Percentiles rank a stretch among this genome's conserved stretches.
Evolutionary conservation across 306 rosid genomes (phyloP).

Genomic region (Coriaria nepalensis): DNA sequence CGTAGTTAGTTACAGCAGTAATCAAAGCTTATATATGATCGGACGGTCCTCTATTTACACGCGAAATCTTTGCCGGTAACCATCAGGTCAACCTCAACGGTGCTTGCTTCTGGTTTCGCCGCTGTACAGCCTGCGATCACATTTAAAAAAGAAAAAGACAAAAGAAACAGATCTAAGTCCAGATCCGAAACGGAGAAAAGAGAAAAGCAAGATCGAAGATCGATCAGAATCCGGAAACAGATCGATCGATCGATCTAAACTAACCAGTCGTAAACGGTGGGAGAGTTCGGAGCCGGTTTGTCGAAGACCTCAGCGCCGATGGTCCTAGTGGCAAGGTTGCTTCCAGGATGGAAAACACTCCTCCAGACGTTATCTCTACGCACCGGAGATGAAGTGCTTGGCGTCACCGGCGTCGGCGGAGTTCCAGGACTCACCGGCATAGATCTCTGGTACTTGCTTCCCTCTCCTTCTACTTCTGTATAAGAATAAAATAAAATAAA

Average conservation of each 20-base stretch:
- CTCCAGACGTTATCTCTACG: conserved; percentile 89
- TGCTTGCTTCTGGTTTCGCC: conserved; percentile 66
- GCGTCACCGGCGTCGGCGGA: conserved; percentile 51
- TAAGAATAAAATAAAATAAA: neutral
- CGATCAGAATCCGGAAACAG: too few species aligned
- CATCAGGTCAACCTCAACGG: conserved; percentile 23
- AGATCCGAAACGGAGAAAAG: too few species aligned
- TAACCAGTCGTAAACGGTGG: conserved; percentile 93
- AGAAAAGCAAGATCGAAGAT: too few species aligned
- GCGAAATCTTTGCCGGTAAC: neutral
- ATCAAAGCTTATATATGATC: neutral
- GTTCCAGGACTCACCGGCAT: conserved; percentile 36
- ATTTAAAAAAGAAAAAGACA: neutral
- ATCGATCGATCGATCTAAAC: too few species aligned
- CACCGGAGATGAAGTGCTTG: conserved; percentile 35
- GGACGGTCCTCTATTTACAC: conserved; percentile 25
- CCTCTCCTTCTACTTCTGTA: conserved; percentile 33
- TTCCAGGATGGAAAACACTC: conserved; percentile 94
- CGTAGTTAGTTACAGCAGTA: conserved; percentile 2
- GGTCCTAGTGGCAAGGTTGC: conserved; percentile 57
- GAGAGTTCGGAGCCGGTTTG: conserved; percentile 77
- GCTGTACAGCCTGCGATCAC: conserved; percentile 70
- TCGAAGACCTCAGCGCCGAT: conserved; percentile 59
- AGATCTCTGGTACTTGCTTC: conserved; percentile 32
- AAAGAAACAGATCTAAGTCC: neutral